Percentiles rank a stretch among this genome's conserved stretches.
phyloP scores from a whole-genome alignment of 352 stramenopile genomes.

The Phytopythium helicoides region DNA sequence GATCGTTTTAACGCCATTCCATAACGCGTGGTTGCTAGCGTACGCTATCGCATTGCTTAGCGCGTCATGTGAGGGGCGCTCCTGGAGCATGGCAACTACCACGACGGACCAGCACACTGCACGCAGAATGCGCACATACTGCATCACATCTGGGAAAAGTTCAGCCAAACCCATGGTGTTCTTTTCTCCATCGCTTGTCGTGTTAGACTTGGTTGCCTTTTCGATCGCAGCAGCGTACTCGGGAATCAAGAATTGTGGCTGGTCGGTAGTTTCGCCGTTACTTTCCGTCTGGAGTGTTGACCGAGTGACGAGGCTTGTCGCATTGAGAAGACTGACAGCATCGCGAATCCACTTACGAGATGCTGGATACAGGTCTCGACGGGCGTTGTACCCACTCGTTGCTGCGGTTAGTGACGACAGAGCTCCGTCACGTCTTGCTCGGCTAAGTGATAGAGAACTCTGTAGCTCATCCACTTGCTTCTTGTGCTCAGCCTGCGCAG shows the following conservation, averaged over 20 bases:
- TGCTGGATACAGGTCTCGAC: constrained; percentile 52
- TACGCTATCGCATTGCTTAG: constrained; percentile 63
- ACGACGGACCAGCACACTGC: constrained; percentile 72
- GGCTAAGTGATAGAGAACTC: constrained; percentile 58
- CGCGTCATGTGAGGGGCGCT: constrained; percentile 62
- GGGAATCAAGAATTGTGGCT: constrained; percentile 34
- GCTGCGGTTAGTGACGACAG: constrained; percentile 58
- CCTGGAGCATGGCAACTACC: constrained; percentile 70
- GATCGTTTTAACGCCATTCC: constrained; percentile 73
- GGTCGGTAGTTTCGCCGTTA: constrained; percentile 19
- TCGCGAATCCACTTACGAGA: constrained; percentile 56
- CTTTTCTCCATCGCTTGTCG: too few relatives aligned
- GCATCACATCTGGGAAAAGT: constrained; percentile 65
- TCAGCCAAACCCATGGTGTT: constrained; percentile 40
- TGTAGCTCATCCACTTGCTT: constrained; percentile 66
- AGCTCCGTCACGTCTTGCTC: constrained; percentile 52
- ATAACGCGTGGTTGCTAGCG: constrained; percentile 55
- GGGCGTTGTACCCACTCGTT: constrained; percentile 60
- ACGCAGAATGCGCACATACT: constrained; percentile 63
- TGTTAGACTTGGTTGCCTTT: constrained; percentile 12
- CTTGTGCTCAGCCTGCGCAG: constrained; percentile 65
- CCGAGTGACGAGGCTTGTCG: constrained; percentile 31
- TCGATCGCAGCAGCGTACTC: constrained; percentile 46
- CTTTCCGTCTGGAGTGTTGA: constrained; percentile 13
- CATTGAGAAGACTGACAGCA: constrained; percentile 55